Conservation (phyloP, 768 basidiomycete genomes). For the Tricholoma bakamatsutake region DNA sequence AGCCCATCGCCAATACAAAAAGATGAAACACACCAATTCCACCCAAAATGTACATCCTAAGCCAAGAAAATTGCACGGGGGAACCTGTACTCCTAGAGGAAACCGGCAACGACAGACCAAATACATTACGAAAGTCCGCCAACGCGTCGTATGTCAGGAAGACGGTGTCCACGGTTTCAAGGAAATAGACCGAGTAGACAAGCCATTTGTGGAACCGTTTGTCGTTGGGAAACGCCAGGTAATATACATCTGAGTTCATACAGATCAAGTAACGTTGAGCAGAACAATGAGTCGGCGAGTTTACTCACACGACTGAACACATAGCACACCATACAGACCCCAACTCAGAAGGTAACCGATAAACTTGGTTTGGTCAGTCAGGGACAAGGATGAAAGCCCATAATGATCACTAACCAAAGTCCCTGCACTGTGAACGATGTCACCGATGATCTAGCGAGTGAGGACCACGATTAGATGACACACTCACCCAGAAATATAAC, state of each 20-base stretch:
- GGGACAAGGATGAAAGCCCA: background rate
- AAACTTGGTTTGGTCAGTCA: constrained; percentile 3
- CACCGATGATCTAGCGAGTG: background rate
- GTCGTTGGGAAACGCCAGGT: constrained; percentile 14
- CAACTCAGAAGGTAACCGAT: constrained; percentile 13
- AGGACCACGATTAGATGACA: background rate
- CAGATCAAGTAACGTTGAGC: background rate
- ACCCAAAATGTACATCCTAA: constrained; percentile 4
- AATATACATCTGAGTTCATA: constrained; percentile 11
- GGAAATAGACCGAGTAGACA: constrained; percentile 9
- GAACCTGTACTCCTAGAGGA: background rate
- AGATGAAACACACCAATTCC: background rate
- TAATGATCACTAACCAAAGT: background rate
- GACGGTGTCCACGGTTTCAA: constrained; percentile 11
- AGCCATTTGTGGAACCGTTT: constrained; percentile 6
- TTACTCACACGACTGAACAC: constrained; percentile 15
- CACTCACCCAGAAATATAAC: background rate
- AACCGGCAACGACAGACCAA: background rate
- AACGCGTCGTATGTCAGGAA: constrained; percentile 5
- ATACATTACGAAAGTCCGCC: constrained; percentile 1
- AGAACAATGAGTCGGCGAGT: background rate
- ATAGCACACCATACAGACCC: constrained; percentile 13
- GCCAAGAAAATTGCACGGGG: background rate
- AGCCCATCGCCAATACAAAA: background rate
- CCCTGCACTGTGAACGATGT: background rate